Percentiles rank a stretch among this genome's conserved stretches.
phyloP scores from a whole-genome alignment of 441 rosid species.

The Populus tomentosa region DNA sequence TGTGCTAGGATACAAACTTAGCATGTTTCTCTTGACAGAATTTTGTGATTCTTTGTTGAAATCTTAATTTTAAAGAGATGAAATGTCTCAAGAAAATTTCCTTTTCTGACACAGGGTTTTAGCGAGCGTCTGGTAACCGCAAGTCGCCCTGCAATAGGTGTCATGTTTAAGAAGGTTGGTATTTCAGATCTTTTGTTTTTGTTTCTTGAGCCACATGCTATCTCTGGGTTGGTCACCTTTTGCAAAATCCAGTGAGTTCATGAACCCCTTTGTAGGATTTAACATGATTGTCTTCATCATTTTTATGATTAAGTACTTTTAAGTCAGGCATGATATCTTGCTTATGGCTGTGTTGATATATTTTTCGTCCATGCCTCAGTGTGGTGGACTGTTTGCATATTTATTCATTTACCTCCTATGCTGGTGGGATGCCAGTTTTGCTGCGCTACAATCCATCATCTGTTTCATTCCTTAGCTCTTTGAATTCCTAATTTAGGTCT shows the following conservation, averaged over 20 bases:
- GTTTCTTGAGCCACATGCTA: neutral
- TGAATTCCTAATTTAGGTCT: neutral
- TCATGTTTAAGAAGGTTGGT: conserved; percentile 92
- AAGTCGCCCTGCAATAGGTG: conserved; percentile 86
- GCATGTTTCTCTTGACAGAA: neutral
- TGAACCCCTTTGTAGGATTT: neutral
- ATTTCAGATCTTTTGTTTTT: neutral
- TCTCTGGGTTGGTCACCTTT: neutral
- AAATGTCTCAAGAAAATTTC: conserved; percentile 14
- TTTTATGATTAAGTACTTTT: neutral
- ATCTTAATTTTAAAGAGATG: conserved; percentile 5
- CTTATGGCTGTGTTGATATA: neutral
- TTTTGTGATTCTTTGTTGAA: neutral
- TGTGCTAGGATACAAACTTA: neutral
- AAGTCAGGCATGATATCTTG: neutral
- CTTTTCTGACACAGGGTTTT: conserved; percentile 60
- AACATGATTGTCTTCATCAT: neutral
- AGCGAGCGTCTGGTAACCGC: conserved; percentile 81
- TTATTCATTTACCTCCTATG: neutral
- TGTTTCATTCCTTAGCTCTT: neutral
- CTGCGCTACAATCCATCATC: neutral
- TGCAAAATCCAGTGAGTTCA: neutral
- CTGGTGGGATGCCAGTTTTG: neutral
- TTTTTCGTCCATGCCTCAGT: neutral
- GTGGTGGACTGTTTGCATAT: neutral